Conservation (phyloP, 2,329 filamentous ascomycete genomes). For the Fusarium humuli region DNA sequence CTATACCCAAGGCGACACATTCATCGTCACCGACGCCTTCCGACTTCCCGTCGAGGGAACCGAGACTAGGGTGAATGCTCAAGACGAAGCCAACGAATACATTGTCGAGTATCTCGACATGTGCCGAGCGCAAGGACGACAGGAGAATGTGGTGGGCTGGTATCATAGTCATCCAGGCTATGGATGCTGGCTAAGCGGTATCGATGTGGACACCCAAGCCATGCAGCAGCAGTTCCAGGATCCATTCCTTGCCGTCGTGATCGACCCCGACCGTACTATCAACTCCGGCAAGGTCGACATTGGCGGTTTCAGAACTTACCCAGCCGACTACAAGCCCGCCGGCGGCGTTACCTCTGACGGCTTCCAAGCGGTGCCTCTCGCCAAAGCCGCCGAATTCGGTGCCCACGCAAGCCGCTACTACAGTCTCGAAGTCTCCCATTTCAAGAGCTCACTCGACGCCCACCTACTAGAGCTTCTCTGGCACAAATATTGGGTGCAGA, state of each 20-base stretch:
- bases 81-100: constrained; percentile 96
- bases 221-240: constrained; percentile 88
- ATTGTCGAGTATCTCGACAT: constrained; percentile 86
- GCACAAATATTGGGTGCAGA: constrained; percentile 99
- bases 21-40: constrained; percentile 95
- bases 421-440: constrained; percentile 89
- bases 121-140: constrained; percentile 78
- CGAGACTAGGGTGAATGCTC: constrained; percentile 97
- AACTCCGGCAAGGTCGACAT: constrained; percentile 97
- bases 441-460: constrained; percentile 90
- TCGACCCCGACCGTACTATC: constrained; percentile 95
- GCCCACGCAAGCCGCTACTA: constrained; percentile 94
- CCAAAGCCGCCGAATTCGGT: constrained; percentile 95
- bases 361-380: constrained; percentile 84
- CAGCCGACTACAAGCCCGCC: constrained; percentile 73
- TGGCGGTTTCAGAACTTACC: constrained; percentile 93
- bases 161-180: constrained; percentile 98
- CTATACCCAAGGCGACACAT: constrained; percentile 84
- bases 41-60: constrained; percentile 95
- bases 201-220: constrained; percentile 90
- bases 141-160: constrained; percentile 97
- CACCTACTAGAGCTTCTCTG: constrained; percentile 89
- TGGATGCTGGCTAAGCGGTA: constrained; percentile 96
- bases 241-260: constrained; percentile 94
- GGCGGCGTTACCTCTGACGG: constrained; percentile 59